Conservation (phyloP, 2,329 filamentous ascomycete genomes). For the Zymoseptoria crescenta region DNA sequence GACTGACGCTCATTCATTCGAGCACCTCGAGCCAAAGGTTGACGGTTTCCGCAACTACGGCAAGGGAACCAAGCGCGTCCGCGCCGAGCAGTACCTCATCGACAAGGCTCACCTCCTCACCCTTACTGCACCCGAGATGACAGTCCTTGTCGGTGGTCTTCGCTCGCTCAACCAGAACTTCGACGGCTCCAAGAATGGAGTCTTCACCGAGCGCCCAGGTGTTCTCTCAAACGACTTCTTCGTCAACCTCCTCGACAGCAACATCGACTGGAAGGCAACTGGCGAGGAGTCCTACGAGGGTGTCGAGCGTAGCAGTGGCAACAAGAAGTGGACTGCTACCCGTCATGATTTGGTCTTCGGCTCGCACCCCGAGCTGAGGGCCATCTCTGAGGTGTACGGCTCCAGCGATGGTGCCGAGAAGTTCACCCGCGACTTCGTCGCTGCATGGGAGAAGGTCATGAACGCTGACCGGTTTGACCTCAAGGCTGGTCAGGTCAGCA, state of each 20-base stretch:
- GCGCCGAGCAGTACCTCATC: conserved; percentile 61
- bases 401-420: conserved; percentile 51
- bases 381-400: conserved; percentile 62
- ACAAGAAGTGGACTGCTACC: conserved; percentile 61
- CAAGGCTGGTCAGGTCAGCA: conserved; percentile 9
- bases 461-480: conserved; percentile 64
- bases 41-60: conserved; percentile 79
- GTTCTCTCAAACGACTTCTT: conserved; percentile 74
- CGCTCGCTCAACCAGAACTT: conserved; percentile 63
- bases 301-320: conserved; percentile 55
- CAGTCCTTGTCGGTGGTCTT: conserved; percentile 63
- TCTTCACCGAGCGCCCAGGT: conserved; percentile 62
- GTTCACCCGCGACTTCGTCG: conserved; percentile 64
- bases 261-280: conserved; percentile 55
- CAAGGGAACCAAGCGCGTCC: conserved; percentile 51
- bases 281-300: conserved; percentile 55
- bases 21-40: conserved; percentile 58
- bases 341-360: conserved; percentile 65
- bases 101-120: conserved; percentile 65
- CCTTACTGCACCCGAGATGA: conserved; percentile 62
- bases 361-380: conserved; percentile 65
- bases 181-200: conserved; percentile 58
- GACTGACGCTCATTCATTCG: conserved; percentile 59
- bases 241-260: conserved; percentile 64
- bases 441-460: conserved; percentile 67